Percentiles rank a stretch among this genome's conserved stretches.
phyloP scores from a whole-genome alignment of 2,329 filamentous ascomycete species.

The Fusarium sp. region DNA sequence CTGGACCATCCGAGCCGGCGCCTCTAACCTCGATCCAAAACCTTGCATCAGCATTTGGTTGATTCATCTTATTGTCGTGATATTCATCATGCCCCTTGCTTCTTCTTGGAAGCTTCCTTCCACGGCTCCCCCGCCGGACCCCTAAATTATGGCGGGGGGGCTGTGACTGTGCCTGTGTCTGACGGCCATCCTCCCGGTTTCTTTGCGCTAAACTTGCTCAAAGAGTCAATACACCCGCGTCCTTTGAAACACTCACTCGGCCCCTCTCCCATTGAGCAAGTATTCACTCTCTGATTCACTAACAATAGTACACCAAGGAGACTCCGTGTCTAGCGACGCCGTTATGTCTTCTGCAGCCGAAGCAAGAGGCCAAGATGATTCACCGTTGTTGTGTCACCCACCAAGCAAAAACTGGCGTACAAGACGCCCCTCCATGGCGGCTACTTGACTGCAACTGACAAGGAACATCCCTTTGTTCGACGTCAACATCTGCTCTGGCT shows the following conservation, averaged over 20 bases:
- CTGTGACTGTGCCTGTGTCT: neutral
- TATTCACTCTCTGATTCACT: neutral
- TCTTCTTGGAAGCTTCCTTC: conserved; percentile 4
- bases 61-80: conserved; percentile 7
- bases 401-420: neutral
- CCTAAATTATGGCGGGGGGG: conserved; percentile 26
- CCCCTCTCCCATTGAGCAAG: neutral
- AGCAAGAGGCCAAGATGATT: conserved; percentile 1
- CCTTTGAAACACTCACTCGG: conserved; percentile 31
- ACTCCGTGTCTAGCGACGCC: neutral
- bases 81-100: conserved; percentile 6
- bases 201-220: conserved; percentile 35
- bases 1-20: neutral
- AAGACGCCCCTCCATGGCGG: conserved; percentile 13
- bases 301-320: neutral
- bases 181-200: conserved; percentile 26
- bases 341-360: neutral
- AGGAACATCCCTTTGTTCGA: neutral
- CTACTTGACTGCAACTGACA: conserved; percentile 6
- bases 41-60: neutral
- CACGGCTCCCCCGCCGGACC: conserved; percentile 21
- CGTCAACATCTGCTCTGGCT: neutral
- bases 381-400: conserved; percentile 23
- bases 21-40: neutral
- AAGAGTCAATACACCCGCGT: conserved; percentile 28